phyloP scores from a whole-genome alignment of 371 early-diverging fungal genomes.

The Apophysomyces sp. region DNA sequence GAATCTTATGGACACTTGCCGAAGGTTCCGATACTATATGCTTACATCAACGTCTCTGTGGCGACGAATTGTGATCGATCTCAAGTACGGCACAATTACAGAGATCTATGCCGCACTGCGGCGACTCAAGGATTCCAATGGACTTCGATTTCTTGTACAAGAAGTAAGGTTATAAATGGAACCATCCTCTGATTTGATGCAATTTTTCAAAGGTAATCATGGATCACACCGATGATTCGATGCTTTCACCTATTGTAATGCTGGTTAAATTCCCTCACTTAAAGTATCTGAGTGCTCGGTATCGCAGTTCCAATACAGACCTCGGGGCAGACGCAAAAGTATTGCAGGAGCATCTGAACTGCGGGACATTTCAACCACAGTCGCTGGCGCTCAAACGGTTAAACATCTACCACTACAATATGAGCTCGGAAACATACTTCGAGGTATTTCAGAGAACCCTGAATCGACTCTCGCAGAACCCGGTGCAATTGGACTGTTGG shows the following conservation, averaged over 20 bases:
- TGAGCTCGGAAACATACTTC: conserved; percentile 34
- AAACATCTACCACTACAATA: conserved; percentile 35
- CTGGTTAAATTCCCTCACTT: conserved; percentile 43
- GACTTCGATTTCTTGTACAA: conserved; percentile 20
- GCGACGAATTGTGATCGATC: conserved; percentile 34
- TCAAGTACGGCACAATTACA: conserved; percentile 19
- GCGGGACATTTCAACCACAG: conserved; percentile 15
- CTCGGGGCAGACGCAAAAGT: conserved; percentile 39
- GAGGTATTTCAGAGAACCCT: conserved; percentile 30
- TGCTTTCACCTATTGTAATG: conserved; percentile 44
- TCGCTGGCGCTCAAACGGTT: conserved; percentile 28
- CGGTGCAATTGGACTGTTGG: conserved; percentile 36
- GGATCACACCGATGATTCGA: conserved; percentile 42
- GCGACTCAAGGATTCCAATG: conserved; percentile 36
- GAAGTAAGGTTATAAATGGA: conserved; percentile 21
- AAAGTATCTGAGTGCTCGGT: conserved; percentile 25
- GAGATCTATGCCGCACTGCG: conserved; percentile 41
- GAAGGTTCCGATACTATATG: conserved; percentile 26
- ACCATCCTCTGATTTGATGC: background rate
- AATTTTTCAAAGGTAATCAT: conserved; percentile 25
- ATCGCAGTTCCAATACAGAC: conserved; percentile 36
- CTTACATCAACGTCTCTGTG: conserved; percentile 30
- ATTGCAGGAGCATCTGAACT: conserved; percentile 33
- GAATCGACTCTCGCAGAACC: conserved; percentile 26
- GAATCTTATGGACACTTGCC: conserved; percentile 41